Base-by-base conservation (phyloP, 78 protist species). In the Tieghemostelium lacteum region DNA sequence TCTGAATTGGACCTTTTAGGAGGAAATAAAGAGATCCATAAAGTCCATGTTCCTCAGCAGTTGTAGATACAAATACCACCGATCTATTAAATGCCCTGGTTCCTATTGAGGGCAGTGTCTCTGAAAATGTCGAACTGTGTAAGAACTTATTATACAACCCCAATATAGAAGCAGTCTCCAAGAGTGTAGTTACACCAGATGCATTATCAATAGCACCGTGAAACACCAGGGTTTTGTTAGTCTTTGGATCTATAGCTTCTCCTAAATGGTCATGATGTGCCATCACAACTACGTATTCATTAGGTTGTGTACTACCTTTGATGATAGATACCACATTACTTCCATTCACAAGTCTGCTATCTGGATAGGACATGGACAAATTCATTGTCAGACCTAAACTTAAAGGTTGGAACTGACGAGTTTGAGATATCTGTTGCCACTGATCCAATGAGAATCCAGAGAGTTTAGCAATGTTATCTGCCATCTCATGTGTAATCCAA, bases 201-300 rank as follows among this genome's bases (percentile, higher is more conserved):
- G 85, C 85, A 74, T 74, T 60, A 17, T 74, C 85, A 3, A 74
- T 39, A 16, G 85, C 85, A 4, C 85, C 85, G 29, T 74, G 65
- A 40, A 40, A 74, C 4, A 74, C 40, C 39, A 5, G 1, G 31
- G 85, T 5, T 58, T 55, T 34, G 29, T 57, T 57, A 24, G 65
- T 63, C 2, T 39, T 19, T 34, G 57, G 0, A 31, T 52, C 57
- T 0, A 57, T 31, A 26, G 40, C 28, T 12, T 28, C 14, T 5
- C 85, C 85, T 10, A 74, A 24, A 28, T 74, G 85, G 36, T 74
- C 85, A 39, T 74, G 85, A 39, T 74, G 85, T 5, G 85, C 85
- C 85, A 74, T 74, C 36, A 74, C 42, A 8, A 74, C 29, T 1
- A 74, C 36, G 7, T 45, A 40, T 26, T 74, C 60, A 4, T 58